phyloP scores from a whole-genome alignment of 257 asterid genomes.

The Solanum virginianum region DNA sequence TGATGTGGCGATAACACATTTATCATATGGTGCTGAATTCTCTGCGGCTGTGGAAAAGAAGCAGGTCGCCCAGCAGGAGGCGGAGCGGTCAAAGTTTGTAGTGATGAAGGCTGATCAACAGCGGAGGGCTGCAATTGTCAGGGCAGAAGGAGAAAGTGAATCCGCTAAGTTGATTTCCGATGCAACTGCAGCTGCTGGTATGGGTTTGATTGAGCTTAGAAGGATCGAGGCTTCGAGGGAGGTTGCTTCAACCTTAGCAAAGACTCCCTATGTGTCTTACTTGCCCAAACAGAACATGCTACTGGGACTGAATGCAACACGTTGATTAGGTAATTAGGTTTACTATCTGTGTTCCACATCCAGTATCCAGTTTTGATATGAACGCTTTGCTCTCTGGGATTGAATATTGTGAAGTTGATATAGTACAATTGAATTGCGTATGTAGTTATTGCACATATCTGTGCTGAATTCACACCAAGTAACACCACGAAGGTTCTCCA shows the following conservation, averaged over 20 bases:
- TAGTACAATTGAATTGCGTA: neutral
- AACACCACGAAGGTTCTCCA: too few species aligned
- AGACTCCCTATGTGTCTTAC: conserved; percentile 22
- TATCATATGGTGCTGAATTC: conserved; percentile 84
- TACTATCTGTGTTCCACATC: neutral
- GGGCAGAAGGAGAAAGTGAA: conserved; percentile 49
- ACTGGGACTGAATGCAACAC: conserved; percentile 21
- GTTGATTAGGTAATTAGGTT: conserved; percentile 8
- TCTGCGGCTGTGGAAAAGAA: conserved; percentile 96
- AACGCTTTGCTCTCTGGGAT: neutral
- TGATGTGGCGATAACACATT: conserved; percentile 87
- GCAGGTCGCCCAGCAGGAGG: conserved; percentile 99
- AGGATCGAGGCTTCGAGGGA: conserved; percentile 37
- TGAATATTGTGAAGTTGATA: neutral
- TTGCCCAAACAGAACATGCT: conserved; percentile 29
- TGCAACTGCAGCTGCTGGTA: conserved; percentile 32
- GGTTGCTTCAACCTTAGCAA: conserved; percentile 26
- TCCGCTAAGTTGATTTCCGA: conserved; percentile 38
- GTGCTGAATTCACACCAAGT: neutral
- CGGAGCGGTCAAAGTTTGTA: conserved; percentile 85
- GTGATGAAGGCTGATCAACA: conserved; percentile 80
- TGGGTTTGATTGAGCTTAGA: conserved; percentile 31
- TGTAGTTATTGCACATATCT: neutral
- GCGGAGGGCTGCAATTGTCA: conserved; percentile 15
- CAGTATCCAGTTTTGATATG: too few species aligned